Evolutionary conservation across 441 rosid species (phyloP), one percentile per base, ranked within the genome.

Genomic region (Bruguiera hainesii): DNA sequence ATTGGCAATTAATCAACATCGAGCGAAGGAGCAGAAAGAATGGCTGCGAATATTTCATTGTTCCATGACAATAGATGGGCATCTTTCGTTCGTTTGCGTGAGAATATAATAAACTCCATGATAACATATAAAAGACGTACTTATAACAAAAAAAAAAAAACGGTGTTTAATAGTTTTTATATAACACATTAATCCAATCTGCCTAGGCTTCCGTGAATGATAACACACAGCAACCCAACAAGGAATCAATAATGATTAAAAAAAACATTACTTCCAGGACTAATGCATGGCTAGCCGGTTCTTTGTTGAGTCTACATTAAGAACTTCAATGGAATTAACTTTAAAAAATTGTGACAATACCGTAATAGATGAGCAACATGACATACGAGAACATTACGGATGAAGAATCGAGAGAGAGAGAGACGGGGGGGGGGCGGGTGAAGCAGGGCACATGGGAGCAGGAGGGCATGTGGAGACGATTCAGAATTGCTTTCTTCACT

Each of bases 401-500:
- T 77, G 76, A 70, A 64, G 72, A 61, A 73, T 76, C 72, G 18
- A 63, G 69, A 75, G 73, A 72, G 68, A 78, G 74, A 72, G 76
- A 57, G 52, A 64, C 46, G 31, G 58, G 42, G 56, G 23, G 23
- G 23, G 23, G 23, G 23, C 23, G 35, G 71, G 57, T 71, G 81
- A 77, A 77, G 80, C 83, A 77, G 78, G 68, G 84, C 96, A 87
- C 93, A 89, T 89, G 96, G 89, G 83, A 84, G 70, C 85, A 87
- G 89, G 59, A 65, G 75, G 71, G 81, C 96, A 85, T 85, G 88
- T 89, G 96, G 82, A 83, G 88, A 84, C 84, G 89, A 82, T 87
- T 83, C 91, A 81, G 85, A 83, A 53, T 25, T 56, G 72, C 78
- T 64, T 65, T 69, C 28, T 64, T 67, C 23, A 18, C 59, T 53